Percentiles rank a stretch among this genome's conserved stretches.
phyloP scores from a whole-genome alignment of 1,284 basidiomycete species.

The Fomitopsis betulina region DNA sequence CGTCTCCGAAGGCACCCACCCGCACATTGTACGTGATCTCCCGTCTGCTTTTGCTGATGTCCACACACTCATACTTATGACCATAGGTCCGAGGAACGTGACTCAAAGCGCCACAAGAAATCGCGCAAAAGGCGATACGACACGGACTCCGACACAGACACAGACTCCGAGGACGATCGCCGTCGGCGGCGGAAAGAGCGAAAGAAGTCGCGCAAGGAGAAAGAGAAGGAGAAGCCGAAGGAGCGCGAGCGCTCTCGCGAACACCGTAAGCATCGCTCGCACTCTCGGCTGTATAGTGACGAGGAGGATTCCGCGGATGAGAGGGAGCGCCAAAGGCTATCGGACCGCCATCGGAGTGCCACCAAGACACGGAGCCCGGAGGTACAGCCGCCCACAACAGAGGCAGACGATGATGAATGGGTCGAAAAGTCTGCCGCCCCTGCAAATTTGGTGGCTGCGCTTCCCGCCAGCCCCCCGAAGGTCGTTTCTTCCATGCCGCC shows the following conservation, averaged over 20 bases:
- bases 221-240: slow-evolving; percentile 30
- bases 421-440: slow-evolving; percentile 57
- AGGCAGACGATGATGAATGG: slow-evolving; percentile 61
- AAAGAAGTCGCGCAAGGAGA: slow-evolving; percentile 51
- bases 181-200: slow-evolving; percentile 56
- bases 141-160: slow-evolving; percentile 45
- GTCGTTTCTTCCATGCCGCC: slow-evolving; percentile 22
- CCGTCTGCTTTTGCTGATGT: neutral
- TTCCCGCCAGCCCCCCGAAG: slow-evolving; percentile 3
- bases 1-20: slow-evolving; percentile 70
- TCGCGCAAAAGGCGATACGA: slow-evolving; percentile 52
- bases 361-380: slow-evolving; percentile 28
- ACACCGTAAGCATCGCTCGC: slow-evolving; percentile 24
- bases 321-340: slow-evolving; percentile 25
- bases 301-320: slow-evolving; percentile 32
- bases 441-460: slow-evolving; percentile 23
- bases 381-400: slow-evolving; percentile 24
- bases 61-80: neutral
- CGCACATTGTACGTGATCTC: slow-evolving; percentile 48
- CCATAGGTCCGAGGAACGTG: slow-evolving; percentile 48
- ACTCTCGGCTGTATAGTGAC: slow-evolving; percentile 32
- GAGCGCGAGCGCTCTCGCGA: slow-evolving; percentile 33
- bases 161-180: slow-evolving; percentile 55
- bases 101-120: slow-evolving; percentile 48
- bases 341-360: slow-evolving; percentile 15